These are phyloP conservation scores for Lactarius quietus DNA, from an alignment of 768 basidiomycete species.

Conservation along the genomic window DNA sequence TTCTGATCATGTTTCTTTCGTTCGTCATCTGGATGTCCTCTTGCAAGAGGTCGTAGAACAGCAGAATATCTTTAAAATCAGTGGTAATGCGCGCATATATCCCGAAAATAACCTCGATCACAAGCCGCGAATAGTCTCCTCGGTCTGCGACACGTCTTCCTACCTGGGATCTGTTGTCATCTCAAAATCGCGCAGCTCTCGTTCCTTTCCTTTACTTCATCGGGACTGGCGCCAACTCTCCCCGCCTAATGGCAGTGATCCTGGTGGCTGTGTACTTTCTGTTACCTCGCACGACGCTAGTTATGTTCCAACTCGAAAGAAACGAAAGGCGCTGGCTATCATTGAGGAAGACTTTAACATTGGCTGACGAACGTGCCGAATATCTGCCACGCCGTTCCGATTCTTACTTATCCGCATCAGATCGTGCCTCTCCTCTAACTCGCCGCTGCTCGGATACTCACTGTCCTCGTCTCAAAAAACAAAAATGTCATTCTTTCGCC, in stretches of 20 bases:
- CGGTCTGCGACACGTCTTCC: not conserved
- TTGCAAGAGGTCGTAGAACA: slow-evolving; percentile 6
- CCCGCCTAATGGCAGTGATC: not conserved
- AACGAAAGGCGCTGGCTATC: slow-evolving; percentile 2
- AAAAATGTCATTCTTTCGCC: slow-evolving; percentile 4
- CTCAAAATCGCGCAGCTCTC: not conserved
- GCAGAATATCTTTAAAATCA: not conserved
- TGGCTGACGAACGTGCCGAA: not conserved
- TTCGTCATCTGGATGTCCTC: slow-evolving; percentile 3
- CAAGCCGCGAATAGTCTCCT: not conserved
- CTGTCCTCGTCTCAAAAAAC: slow-evolving; percentile 7
- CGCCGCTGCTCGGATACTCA: not conserved
- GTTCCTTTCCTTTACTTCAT: not conserved
- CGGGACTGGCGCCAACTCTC: not conserved
- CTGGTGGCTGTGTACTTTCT: not conserved
- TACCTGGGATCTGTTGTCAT: not conserved
- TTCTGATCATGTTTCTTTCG: slow-evolving; percentile 1
- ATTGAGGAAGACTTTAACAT: not conserved
- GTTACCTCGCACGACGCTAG: not conserved
- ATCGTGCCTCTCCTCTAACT: not conserved
- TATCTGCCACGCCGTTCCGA: not conserved
- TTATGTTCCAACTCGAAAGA: not conserved
- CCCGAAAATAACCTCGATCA: not conserved
- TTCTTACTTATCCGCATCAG: slow-evolving; percentile 16
- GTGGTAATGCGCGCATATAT: slow-evolving; percentile 8